Conservation (phyloP, 192 early-diverging fungal genomes). For the Coemansia javaensis region DNA sequence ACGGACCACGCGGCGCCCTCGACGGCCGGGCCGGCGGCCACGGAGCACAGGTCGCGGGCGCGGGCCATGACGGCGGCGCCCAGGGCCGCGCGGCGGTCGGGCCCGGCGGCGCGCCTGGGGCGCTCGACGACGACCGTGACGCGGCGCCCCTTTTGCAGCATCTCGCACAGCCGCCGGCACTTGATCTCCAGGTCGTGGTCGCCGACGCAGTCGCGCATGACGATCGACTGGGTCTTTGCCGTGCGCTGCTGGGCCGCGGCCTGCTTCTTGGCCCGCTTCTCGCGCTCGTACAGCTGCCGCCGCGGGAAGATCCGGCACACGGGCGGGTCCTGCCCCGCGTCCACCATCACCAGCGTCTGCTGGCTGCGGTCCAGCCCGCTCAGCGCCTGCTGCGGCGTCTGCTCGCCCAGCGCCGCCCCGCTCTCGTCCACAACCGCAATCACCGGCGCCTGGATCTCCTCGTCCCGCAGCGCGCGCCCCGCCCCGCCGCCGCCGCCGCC, state of each 20-base stretch:
- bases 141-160: constrained; percentile 22
- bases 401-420: constrained; percentile 12
- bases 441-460: constrained; percentile 27
- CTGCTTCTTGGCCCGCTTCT: constrained; percentile 20
- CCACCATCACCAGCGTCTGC: constrained; percentile 22
- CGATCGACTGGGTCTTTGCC: constrained; percentile 14
- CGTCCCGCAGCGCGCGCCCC: constrained; percentile 22
- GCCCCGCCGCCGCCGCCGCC: not conserved
- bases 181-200: constrained; percentile 30
- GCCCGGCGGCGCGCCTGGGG: too few species aligned
- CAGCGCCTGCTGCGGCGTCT: constrained; percentile 11
- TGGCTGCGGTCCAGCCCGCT: constrained; percentile 16
- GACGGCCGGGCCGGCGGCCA: constrained; percentile 4
- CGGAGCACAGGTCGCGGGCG: constrained; percentile 3
- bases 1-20: constrained; percentile 19
- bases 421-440: constrained; percentile 18
- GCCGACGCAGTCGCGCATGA: constrained; percentile 11
- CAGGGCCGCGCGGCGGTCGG: constrained; percentile 1
- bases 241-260: constrained; percentile 1
- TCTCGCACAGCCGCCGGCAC: constrained; percentile 1
- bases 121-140: constrained; percentile 20
- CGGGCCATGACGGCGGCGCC: constrained; percentile 2
- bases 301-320: constrained; percentile 34
- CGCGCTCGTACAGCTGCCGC: constrained; percentile 33
- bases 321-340: constrained; percentile 13